Conservation (phyloP, 129 eudicot genomes). For the Arctium lappa region DNA sequence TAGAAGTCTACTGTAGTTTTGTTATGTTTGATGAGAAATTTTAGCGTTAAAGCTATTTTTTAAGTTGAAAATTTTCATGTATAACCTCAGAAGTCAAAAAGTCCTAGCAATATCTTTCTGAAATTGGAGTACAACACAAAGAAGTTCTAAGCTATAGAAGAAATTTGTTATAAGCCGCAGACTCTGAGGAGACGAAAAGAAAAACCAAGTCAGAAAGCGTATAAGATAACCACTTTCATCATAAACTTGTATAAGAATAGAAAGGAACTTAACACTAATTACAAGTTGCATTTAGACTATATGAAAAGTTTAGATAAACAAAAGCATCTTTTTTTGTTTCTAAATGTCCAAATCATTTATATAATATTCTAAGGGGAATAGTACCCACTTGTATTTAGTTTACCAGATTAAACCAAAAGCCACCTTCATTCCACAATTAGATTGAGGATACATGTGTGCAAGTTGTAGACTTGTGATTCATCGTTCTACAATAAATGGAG, state of each 20-base stretch:
- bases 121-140: slow-evolving; percentile 3
- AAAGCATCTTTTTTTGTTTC: too few species aligned
- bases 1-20: background rate
- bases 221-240: too few species aligned
- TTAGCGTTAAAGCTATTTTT: background rate
- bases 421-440: background rate
- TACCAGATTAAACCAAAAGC: background rate
- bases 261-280: background rate
- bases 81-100: background rate
- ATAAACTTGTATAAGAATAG: background rate
- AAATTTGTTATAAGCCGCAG: slow-evolving; percentile 71
- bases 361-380: background rate
- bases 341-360: background rate
- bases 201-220: too few species aligned
- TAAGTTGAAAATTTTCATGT: background rate
- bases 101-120: too few species aligned
- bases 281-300: background rate
- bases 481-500: background rate
- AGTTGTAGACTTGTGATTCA: background rate
- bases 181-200: slow-evolving; percentile 44
- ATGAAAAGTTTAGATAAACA: background rate
- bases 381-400: background rate
- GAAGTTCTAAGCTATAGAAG: slow-evolving; percentile 75
- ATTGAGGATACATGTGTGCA: background rate
- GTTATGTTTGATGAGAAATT: too few species aligned